Base-by-base conservation (phyloP, 2,329 filamentous ascomycete species). In the Penicillium capsulatum region DNA sequence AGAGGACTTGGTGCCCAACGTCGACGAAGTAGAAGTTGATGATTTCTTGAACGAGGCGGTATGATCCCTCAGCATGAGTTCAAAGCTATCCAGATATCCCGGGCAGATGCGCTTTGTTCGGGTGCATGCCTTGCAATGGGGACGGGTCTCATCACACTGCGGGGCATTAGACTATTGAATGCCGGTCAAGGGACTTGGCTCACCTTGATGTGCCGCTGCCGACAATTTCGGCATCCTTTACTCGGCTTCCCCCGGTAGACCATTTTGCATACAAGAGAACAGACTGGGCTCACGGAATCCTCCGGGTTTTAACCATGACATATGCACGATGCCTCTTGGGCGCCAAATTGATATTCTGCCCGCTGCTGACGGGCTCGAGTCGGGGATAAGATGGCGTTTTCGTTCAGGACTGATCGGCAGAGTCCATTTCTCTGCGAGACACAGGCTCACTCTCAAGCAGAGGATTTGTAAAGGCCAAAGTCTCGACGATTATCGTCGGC, bases 141-240 rank as follows among this genome's bases (percentile, higher is more conserved):
- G 58, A 16, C 55, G 56, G 11, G 55, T 44, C 41, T 60, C 58
- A 48, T 61, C 58, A 34, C 58, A 61, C 58, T 60, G 20, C 3
- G 17, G 16, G 3, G 28, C n/a, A 26, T 49, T 13, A 48, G 33
- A n/a, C n/a, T n/a, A n/a, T n/a, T n/a, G n/a, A n/a, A n/a, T n/a
- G n/a, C n/a, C n/a, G n/a, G n/a, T n/a, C n/a, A n/a, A n/a, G 7
- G 7, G 17, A 13, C 4, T 16, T n/a, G n/a, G n/a, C n/a, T 7
- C 47, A 59, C 57, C 51, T 60, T 60, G 36, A 61, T 61, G 35
- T 48, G 57, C 28, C 58, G 47, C 15, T 45, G 43, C 17, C 56
- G 52, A 26, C 57, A 61, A n/a, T 51, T 61, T 30, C 47, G 52
- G 31, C 52, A 60, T 13, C 55, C 51, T 4, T 50, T 54, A 34